Conservation (phyloP, 495 filamentous ascomycete species). For the Aspergillus avenaceus region DNA sequence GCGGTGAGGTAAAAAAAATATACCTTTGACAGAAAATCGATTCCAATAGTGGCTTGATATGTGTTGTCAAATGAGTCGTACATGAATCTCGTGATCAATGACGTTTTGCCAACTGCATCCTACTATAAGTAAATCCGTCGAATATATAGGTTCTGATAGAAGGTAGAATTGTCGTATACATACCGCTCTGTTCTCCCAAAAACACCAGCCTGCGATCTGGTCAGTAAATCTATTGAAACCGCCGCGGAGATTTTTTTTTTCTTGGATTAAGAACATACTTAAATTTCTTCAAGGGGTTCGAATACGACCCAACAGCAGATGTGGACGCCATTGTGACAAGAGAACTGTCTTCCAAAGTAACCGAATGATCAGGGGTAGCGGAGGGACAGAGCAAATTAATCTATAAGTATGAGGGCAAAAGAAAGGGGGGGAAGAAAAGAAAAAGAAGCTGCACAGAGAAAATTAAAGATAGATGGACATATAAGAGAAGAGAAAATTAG, state of each 20-base stretch:
- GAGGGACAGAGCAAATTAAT: conserved; percentile 2
- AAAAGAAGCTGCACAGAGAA: background rate
- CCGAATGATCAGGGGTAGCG: conserved; percentile 19
- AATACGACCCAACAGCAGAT: conserved; percentile 78
- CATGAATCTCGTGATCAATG: conserved; percentile 98
- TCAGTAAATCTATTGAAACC: conserved; percentile 13
- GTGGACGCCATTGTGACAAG: conserved; percentile 49
- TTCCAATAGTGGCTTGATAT: conserved; percentile 99
- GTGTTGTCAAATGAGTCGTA: conserved; percentile 99
- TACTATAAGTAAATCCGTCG: background rate
- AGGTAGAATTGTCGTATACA: conserved; percentile 15
- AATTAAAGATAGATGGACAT: conserved; percentile 1
- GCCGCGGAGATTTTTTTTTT: no score
- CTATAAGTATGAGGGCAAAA: background rate
- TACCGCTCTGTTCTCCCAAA: conserved; percentile 97
- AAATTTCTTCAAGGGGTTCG: conserved; percentile 99
- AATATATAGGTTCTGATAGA: background rate
- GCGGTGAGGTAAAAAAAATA: conserved; percentile 12
- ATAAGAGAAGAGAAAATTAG: background rate
- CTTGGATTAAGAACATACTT: conserved; percentile 64
- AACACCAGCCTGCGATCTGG: conserved; percentile 73
- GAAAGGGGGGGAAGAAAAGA: conserved; percentile 3
- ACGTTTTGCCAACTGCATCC: conserved; percentile 86
- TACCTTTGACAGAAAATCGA: conserved; percentile 98
- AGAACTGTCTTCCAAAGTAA: conserved; percentile 12